These are phyloP conservation scores for Cicer chorassanicum DNA, from an alignment of 306 rosid species.

Conservation along the genomic window DNA sequence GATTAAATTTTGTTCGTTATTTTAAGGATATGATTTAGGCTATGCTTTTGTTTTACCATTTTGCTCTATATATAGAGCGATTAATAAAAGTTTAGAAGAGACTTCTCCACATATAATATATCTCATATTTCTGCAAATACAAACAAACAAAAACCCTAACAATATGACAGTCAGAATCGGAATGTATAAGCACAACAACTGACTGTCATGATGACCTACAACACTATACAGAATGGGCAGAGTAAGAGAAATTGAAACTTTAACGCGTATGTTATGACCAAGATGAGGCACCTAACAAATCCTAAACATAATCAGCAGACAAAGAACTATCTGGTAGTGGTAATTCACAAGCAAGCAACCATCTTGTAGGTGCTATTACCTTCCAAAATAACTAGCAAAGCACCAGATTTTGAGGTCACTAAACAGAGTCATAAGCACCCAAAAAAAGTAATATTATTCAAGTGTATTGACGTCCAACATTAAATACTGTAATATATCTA, in stretches of 20 bases:
- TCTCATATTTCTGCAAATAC: too few relatives aligned
- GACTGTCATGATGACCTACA: not conserved
- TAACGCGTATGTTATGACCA: not conserved
- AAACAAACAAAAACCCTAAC: too few relatives aligned
- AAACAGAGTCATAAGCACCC: not conserved
- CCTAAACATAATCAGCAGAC: conserved; percentile 21
- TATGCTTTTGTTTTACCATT: too few relatives aligned
- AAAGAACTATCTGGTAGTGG: not conserved
- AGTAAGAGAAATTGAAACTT: conserved; percentile 15
- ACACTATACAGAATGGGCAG: not conserved
- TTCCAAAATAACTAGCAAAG: not conserved
- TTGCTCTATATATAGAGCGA: too few relatives aligned
- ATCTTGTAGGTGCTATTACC: conserved; percentile 27
- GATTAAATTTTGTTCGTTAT: too few relatives aligned
- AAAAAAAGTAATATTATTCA: not conserved
- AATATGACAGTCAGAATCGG: not conserved
- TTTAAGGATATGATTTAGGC: too few relatives aligned
- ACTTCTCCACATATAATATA: too few relatives aligned
- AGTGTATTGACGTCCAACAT: not conserved
- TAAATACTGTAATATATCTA: not conserved
- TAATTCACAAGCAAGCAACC: conserved; percentile 29
- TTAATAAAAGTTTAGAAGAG: too few relatives aligned
- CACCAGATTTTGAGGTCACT: not conserved
- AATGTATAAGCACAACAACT: not conserved
- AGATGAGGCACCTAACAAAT: not conserved